Base-by-base conservation (phyloP, 257 asterid species). In the Verbascum thapsus region DNA sequence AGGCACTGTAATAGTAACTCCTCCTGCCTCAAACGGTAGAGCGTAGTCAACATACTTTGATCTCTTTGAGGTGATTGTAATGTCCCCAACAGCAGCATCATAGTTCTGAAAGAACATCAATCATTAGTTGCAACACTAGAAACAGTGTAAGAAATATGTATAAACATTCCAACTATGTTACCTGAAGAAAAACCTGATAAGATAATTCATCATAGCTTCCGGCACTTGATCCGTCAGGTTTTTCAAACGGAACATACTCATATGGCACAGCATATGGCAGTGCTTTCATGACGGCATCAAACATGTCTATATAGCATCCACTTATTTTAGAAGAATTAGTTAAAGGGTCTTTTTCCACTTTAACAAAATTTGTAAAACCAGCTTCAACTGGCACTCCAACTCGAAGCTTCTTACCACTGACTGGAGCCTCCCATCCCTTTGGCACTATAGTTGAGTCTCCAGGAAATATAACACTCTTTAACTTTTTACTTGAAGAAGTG, bases 371-470 rank as follows among this genome's bases (percentile, higher is more conserved):
- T 17, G 56, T 58, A 38, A 67, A 42, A 10, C 80, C 78, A 8
- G 62, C 32, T 32, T 58, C 68, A 18, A 48, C 59, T 4, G 83
- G 86, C 10, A 80, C 81, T 17, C 76, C 81, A 16, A 80, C 61
- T 54, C 41, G 38, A 35, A 66, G 78, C 41, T 26, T 72, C 53
- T 55, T 67, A 23, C 73, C 70, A 53, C 70, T 48, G n/a, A 61
- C 70, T 5, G 87, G 82, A 12, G 70, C 59, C 42, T 67, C 77
- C 91, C 91, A 84, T 34, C 91, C 91, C 68, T 64, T 78, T 0
- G 91, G 87, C 2, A 39, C 57, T 39, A 8, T n/a, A 17, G 9
- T 58, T 0, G 82, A 55, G 12, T 70, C 79, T 1, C 91, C 85
- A 2, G 87, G 85, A 74, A 83, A 78, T 49, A 50, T 43, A 20